A percentile compares a stretch with the other conserved stretches of the same genome.
These are phyloP conservation scores for Trypethelium eluteriae DNA, from an alignment of 495 filamentous ascomycete genomes.

Conservation along the genomic window DNA sequence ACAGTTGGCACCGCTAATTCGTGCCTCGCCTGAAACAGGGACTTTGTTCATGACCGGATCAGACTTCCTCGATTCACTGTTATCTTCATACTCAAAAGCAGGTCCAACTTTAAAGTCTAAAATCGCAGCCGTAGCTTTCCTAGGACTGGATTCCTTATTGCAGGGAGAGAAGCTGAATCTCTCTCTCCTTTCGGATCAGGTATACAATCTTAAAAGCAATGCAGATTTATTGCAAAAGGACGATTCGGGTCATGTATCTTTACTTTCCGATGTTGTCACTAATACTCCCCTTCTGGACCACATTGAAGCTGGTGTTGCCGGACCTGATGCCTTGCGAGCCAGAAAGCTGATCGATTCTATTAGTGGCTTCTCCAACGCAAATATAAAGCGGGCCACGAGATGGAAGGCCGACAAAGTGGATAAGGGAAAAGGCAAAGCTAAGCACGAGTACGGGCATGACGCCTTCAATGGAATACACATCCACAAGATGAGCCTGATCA, in stretches of 20 bases:
- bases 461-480: slow-evolving; percentile 55
- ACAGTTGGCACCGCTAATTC: slow-evolving; percentile 44
- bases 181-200: slow-evolving; percentile 66
- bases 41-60: slow-evolving; percentile 70
- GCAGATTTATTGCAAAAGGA: slow-evolving; percentile 39
- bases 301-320: slow-evolving; percentile 29
- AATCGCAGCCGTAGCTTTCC: slow-evolving; percentile 61
- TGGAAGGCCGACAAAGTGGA: slow-evolving; percentile 37
- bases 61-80: slow-evolving; percentile 73
- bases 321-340: slow-evolving; percentile 42
- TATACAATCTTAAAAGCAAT: slow-evolving; percentile 69
- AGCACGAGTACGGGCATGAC: slow-evolving; percentile 39
- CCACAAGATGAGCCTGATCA: slow-evolving; percentile 74
- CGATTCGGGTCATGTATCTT: slow-evolving; percentile 40
- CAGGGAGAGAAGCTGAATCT: slow-evolving; percentile 58
- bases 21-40: slow-evolving; percentile 45
- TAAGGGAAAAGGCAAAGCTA: slow-evolving; percentile 63
- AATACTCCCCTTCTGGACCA: slow-evolving; percentile 45
- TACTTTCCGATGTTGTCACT: slow-evolving; percentile 57
- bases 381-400: slow-evolving; percentile 45
- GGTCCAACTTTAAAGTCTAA: not conserved
- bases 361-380: slow-evolving; percentile 44
- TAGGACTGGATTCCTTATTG: slow-evolving; percentile 60
- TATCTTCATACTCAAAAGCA: slow-evolving; percentile 54
- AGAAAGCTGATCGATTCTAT: slow-evolving; percentile 52